Conservation (phyloP, 495 filamentous ascomycete genomes). For the Aspergillus kassunensis region DNA sequence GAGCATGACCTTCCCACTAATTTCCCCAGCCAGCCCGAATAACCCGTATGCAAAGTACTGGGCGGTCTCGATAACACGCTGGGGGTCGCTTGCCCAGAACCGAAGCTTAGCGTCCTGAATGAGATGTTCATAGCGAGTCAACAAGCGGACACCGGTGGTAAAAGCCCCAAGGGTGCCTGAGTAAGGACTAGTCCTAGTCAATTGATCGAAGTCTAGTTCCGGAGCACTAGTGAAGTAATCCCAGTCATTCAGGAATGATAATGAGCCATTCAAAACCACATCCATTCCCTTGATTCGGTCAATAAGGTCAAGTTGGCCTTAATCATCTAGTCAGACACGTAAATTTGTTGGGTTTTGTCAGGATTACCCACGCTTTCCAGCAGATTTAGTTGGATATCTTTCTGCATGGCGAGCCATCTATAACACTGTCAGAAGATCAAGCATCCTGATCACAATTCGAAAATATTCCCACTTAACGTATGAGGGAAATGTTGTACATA, state of each 20-base stretch:
- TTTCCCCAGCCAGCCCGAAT: conserved; percentile 51
- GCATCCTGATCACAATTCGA: no score
- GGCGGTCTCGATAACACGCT: conserved; percentile 57
- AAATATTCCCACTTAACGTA: no score
- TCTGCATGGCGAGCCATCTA: conserved; percentile 59
- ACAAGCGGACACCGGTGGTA: conserved; percentile 52
- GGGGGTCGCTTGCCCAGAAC: conserved; percentile 54
- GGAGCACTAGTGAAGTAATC: conserved; percentile 47
- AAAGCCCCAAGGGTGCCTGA: conserved; percentile 54
- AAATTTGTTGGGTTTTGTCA: neutral
- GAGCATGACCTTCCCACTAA: conserved; percentile 30
- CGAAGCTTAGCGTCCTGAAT: conserved; percentile 23
- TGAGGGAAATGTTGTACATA: conserved; percentile 18
- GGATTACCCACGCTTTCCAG: conserved; percentile 44
- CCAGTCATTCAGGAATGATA: conserved; percentile 55
- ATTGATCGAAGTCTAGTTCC: conserved; percentile 43
- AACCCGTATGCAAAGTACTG: conserved; percentile 53
- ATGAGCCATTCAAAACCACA: conserved; percentile 40
- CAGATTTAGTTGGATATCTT: conserved; percentile 52
- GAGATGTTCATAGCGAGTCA: conserved; percentile 51
- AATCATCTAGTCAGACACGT: neutral
- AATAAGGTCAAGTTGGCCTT: conserved; percentile 50
- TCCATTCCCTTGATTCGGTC: conserved; percentile 40
- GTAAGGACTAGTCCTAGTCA: conserved; percentile 56
- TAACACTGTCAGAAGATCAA: neutral